Evolutionary conservation across 2,329 filamentous ascomycete species (phyloP), one percentile per base, ranked within the genome.

Genomic region (Calonectria pseudoreteaudii): DNA sequence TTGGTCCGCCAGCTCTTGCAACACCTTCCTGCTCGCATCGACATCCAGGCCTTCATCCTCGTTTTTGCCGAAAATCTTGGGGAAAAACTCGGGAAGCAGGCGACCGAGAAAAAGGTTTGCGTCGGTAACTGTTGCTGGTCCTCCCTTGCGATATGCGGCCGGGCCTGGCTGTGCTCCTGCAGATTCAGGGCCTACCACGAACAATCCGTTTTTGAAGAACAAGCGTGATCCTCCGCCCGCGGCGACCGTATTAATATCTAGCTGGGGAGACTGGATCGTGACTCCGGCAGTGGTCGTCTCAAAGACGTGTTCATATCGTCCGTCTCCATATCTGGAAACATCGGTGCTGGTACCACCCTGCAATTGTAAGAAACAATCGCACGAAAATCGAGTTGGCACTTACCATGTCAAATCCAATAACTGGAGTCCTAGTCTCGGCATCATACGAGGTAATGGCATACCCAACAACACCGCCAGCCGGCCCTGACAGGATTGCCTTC

Each of bases 251-350:
- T 98, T 98, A 86, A 98, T 98, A 81, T 98, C 95, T 0, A 98
- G 89, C 81, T 98, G 95, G 0, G 96, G 96, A 1, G 94, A 96
- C 80, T 98, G 95, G 34, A 98, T 97, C 0, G 95, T 96, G 0
- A 98, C 94, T n/a, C 96, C 96, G 0, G 96, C 96, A 1, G 95
- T 98, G 0, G 95, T 98, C 0, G 95, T 98, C 84, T 98, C 96
- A 78, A 98, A 98, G 0, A 98, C 95, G 80, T 98, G 96, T 80
- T 98, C 96, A 80, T 98, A 96, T 69, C 94, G 89, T 20, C 96
- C 96, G 68, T 93, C 92, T 8, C 94, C 94, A 79, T 96, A 98
- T 64, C 96, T 89, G 41, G 94, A 97, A 13, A 98, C 95, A 83
- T 98, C 96, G 0, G 96, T 98, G 71, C 93, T 96, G 0, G 96